Percentiles rank a stretch among this genome's conserved stretches.
Evolutionary conservation across 768 basidiomycete genomes (phyloP).

Genomic region (Boletellus sp.): DNA sequence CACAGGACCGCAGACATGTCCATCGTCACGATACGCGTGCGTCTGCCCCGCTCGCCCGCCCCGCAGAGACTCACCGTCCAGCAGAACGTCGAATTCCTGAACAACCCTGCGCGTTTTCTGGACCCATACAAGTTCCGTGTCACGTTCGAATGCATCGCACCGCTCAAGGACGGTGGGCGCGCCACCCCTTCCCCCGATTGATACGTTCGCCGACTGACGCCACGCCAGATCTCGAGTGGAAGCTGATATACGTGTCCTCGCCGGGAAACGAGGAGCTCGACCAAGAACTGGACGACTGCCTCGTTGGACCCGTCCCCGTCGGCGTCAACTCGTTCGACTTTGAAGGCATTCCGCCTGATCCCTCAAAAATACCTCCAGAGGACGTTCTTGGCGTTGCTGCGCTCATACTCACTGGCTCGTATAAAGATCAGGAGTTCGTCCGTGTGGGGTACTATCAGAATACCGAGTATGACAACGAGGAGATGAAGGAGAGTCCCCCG

Average conservation of each 20-base stretch:
- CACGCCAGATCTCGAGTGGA: slow-evolving; percentile 89
- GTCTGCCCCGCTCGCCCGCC: slow-evolving; percentile 14
- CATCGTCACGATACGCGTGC: slow-evolving; percentile 65
- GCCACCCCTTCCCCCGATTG: not conserved
- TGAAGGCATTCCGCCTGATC: slow-evolving; percentile 80
- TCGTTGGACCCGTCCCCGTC: slow-evolving; percentile 95
- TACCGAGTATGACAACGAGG: slow-evolving; percentile 95
- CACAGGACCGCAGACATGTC: slow-evolving; percentile 43
- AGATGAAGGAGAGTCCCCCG: slow-evolving; percentile 76
- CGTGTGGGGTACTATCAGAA: slow-evolving; percentile 99
- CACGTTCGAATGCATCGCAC: slow-evolving; percentile 95
- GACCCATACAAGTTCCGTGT: slow-evolving; percentile 92
- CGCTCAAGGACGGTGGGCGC: slow-evolving; percentile 73
- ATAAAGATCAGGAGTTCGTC: slow-evolving; percentile 98
- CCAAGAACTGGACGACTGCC: slow-evolving; percentile 96
- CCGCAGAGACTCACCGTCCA: not conserved
- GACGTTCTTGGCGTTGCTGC: slow-evolving; percentile 97
- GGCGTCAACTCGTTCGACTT: slow-evolving; percentile 98
- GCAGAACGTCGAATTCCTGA: slow-evolving; percentile 85
- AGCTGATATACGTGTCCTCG: slow-evolving; percentile 93
- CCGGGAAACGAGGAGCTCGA: slow-evolving; percentile 89
- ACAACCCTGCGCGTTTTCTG: slow-evolving; percentile 89
- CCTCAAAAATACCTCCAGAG: slow-evolving; percentile 77
- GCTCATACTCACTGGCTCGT: slow-evolving; percentile 93
- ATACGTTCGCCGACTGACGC: not conserved